phyloP scores from a whole-genome alignment of 176 grass and related monocot genomes.

The Triticum monococcum region DNA sequence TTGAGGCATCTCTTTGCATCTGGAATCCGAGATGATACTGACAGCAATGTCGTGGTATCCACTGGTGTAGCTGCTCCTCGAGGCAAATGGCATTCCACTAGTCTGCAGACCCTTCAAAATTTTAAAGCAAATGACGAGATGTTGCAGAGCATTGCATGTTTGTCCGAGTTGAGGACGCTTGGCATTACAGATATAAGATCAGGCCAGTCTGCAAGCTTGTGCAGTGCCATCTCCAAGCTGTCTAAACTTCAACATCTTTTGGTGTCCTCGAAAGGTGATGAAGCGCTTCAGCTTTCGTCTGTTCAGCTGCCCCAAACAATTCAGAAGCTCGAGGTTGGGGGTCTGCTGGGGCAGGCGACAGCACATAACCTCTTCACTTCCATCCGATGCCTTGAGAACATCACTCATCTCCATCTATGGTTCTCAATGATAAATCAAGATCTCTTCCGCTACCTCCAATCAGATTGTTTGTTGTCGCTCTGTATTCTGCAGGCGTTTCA shows the following conservation, averaged over 20 bases:
- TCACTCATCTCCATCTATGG: slow-evolving; percentile 10
- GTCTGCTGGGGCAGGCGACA: neutral
- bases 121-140: neutral
- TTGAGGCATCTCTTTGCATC: slow-evolving; percentile 25
- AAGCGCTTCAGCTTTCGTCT: neutral
- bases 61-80: neutral
- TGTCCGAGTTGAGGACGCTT: neutral
- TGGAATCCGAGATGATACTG: neutral
- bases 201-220: neutral
- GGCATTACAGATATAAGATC: neutral
- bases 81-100: neutral
- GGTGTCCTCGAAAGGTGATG: neutral
- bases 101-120: slow-evolving; percentile 7
- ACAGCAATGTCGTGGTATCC: neutral
- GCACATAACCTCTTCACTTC: neutral
- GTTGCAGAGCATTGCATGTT: neutral
- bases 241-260: neutral
- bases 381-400: neutral
- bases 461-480: neutral
- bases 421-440: slow-evolving; percentile 1
- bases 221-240: neutral
- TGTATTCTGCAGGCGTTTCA: neutral
- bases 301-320: neutral
- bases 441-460: neutral
- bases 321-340: slow-evolving; percentile 5